phyloP scores from a whole-genome alignment of 305 asterid species.

The Plantago lanceolata region DNA sequence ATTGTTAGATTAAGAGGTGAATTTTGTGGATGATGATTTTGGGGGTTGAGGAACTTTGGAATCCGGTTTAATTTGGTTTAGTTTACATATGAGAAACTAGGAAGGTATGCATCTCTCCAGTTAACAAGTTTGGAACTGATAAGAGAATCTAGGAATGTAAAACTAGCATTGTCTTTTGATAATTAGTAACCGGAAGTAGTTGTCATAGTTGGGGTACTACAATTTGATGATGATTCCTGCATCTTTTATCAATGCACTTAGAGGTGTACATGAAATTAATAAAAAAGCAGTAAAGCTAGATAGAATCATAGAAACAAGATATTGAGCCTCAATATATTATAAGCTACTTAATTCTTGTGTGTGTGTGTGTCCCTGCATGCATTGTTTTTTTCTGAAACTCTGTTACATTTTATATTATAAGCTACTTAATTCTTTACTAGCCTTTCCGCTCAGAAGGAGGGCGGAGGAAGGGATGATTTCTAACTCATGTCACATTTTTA shows the following conservation, averaged over 20 bases:
- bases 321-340: too few relatives aligned
- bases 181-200: too few relatives aligned
- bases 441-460: not conserved
- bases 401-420: not conserved
- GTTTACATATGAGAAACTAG: not conserved
- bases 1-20: too few relatives aligned
- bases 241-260: too few relatives aligned
- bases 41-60: not conserved
- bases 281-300: too few relatives aligned
- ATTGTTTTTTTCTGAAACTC: too few relatives aligned
- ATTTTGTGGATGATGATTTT: not conserved
- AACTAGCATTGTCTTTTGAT: too few relatives aligned
- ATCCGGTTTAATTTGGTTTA: not conserved
- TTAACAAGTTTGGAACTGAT: not conserved
- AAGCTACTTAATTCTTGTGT: not conserved
- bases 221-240: too few relatives aligned
- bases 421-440: not conserved
- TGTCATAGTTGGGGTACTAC: too few relatives aligned
- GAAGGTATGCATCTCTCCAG: not conserved
- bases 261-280: too few relatives aligned
- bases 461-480: not conserved
- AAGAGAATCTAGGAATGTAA: too few relatives aligned
- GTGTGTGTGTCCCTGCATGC: not conserved
- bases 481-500: slow-evolving; percentile 7
- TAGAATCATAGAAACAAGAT: too few relatives aligned